A percentile compares a stretch with the other conserved stretches of the same genome.
Conservation (phyloP, 208 protist genomes). For the Leishmania martiniquensis region DNA sequence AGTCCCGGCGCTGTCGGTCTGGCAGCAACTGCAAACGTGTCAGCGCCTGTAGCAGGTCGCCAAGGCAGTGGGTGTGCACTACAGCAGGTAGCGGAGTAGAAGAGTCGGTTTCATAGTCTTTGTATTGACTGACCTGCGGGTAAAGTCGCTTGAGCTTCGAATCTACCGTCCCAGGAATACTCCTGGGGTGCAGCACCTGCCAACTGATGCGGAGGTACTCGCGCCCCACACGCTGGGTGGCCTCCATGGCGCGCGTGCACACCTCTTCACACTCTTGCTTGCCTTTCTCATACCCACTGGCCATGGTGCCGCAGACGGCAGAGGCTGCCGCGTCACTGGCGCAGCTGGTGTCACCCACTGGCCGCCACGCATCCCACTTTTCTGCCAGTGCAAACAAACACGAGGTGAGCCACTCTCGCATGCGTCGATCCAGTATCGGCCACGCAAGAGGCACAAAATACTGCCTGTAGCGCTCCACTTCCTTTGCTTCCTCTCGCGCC, state of each 20-base stretch:
- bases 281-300: conserved; percentile 6
- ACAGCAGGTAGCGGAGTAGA: not conserved
- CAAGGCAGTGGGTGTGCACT: conserved; percentile 17
- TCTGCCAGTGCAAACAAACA: not conserved
- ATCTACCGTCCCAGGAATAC: conserved; percentile 15
- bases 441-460: conserved; percentile 14
- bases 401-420: not conserved
- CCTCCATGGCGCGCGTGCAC: conserved; percentile 15
- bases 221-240: conserved; percentile 25
- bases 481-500: not conserved
- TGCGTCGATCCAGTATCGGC: conserved; percentile 6
- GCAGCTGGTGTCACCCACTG: not conserved
- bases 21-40: not conserved
- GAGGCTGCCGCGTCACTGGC: not conserved
- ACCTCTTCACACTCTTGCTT: conserved; percentile 5
- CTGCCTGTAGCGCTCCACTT: conserved; percentile 16
- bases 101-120: not conserved
- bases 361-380: not conserved
- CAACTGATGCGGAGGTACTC: conserved; percentile 58
- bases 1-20: conserved; percentile 1
- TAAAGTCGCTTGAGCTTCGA: conserved; percentile 13
- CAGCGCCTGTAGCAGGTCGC: conserved; percentile 9
- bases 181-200: conserved; percentile 45
- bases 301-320: not conserved
- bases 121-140: not conserved